Evolutionary conservation across 305 asterid genomes (phyloP), one percentile per base, ranked within the genome.

Genomic region (Coffea humblotiana): DNA sequence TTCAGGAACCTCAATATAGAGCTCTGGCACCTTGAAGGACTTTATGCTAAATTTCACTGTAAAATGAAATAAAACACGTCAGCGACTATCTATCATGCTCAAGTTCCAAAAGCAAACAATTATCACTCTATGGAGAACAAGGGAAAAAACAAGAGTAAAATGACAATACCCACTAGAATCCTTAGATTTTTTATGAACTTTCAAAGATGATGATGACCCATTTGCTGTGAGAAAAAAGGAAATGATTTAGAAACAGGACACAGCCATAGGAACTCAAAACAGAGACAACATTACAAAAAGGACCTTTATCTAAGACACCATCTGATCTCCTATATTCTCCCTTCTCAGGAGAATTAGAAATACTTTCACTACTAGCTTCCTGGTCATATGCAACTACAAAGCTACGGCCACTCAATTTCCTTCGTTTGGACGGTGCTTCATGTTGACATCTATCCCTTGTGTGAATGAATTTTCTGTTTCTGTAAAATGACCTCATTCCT

Each of bases 11-110:
- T 96, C 98, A 48, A 96, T 85, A 43, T 84, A 91, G 83, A 96
- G 86, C 88, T 96, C 99, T 2, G 98, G 99, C 63, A 96, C 98
- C 89, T 91, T 88, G 87, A 96, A 96, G 25, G 99, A 91, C 88
- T 94, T 93, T 86, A 96, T 96, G 85, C 93, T 93, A 63, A 96
- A 89, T 86, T 94, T 93, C 87, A 96, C 99, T 96, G 82, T 56
- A 83, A 25, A 32, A 73, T 18, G 13, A 54, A 75, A 77, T 95
- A 81, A 63, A 32, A 35, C 48, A 43, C 18, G 68, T 51, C 8
- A 72, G 81, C 35, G 58, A 52, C 16, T 40, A 40, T 40, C 58
- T 21, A 21, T 12, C 35, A 68, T 49, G 48, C 40, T 77, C 67
- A 63, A 48, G 9, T 71, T 4, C 14, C 14, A 81, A 52, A 47